Evolutionary conservation across 805 yeast genomes (phyloP), one percentile per base, ranked within the genome.

Genomic region (Sungouiozyma ichnusensis): DNA sequence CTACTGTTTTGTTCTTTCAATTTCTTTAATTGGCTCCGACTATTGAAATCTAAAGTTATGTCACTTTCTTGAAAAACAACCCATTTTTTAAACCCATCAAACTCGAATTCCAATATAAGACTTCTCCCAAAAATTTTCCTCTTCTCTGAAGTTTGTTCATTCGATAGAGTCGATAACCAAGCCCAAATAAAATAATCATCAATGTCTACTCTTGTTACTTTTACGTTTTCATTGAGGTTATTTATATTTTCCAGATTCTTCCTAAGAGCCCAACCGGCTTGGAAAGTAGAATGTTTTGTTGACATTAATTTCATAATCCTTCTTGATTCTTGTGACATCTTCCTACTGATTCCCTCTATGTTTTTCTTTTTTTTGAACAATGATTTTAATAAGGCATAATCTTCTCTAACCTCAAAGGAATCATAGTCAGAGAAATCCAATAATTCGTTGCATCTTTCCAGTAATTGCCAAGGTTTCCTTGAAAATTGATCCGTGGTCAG

Each of bases 171-270:
- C 1, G 87, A 76, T 54, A 85, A 67, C 95, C 95, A 86, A 0
- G 95, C 75, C 95, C 95, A 86, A 20, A 85, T 84, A 54, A 80
- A 86, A 59, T 82, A 86, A 59, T 86, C 95, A 59, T 85, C 94
- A 16, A 86, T 76, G 4, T 84, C 72, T 1, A 83, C 80, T 45
- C 83, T 72, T 7, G 74, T 65, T 8, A 84, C 69, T 20, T 53
- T 46, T 16, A 48, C 71, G 54, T 44, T 58, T 48, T 50, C 59
- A 35, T 61, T 48, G 46, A 51, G 51, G 7, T 50, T 41, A 7
- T 50, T 37, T 11, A 42, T 44, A 37, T 55, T 48, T 33, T 54
- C 39, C 31, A 55, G 36, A 40, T 63, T 51, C 33, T 50, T 53
- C 35, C 61, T 52, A 18, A 51, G 49, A 3, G 66, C 63, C 72